Conservation (phyloP, 2,329 filamentous ascomycete species). For the Metarhizium guizhouense region DNA sequence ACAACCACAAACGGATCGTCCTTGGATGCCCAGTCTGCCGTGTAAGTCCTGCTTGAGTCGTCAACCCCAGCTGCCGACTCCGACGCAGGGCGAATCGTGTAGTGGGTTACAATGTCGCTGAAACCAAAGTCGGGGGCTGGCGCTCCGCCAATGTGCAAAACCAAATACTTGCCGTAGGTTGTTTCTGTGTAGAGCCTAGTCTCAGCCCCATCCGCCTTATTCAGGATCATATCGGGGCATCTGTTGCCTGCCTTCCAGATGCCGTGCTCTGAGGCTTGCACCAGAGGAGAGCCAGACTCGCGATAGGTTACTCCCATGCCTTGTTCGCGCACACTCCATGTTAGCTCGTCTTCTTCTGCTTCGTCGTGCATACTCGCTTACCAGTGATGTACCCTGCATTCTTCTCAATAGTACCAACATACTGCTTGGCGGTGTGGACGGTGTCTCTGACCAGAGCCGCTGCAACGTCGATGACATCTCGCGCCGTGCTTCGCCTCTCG, state of each 20-base stretch:
- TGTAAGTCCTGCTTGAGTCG: constrained; percentile 13
- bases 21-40: constrained; percentile 19
- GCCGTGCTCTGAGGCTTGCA: constrained; percentile 21
- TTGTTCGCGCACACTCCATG: not conserved
- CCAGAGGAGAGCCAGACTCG: constrained; percentile 23
- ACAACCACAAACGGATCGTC: constrained; percentile 22
- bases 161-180: constrained; percentile 22
- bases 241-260: constrained; percentile 29
- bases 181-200: constrained; percentile 22
- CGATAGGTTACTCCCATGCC: constrained; percentile 34
- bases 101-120: constrained; percentile 4
- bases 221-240: constrained; percentile 27
- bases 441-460: constrained; percentile 37
- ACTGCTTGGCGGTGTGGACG: constrained; percentile 31
- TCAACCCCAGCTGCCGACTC: not conserved
- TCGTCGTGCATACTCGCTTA: constrained; percentile 10
- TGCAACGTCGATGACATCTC: constrained; percentile 37
- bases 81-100: not conserved
- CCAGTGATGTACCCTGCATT: constrained; percentile 41
- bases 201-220: constrained; percentile 6
- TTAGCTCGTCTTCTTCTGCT: not conserved
- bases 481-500: constrained; percentile 33
- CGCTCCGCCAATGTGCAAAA: constrained; percentile 15
- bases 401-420: constrained; percentile 36
- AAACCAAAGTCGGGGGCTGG: constrained; percentile 2